A percentile compares a stretch with the other conserved stretches of the same genome.
Conservation (phyloP, 352 stramenopile species). For the Peronospora tabacina region DNA sequence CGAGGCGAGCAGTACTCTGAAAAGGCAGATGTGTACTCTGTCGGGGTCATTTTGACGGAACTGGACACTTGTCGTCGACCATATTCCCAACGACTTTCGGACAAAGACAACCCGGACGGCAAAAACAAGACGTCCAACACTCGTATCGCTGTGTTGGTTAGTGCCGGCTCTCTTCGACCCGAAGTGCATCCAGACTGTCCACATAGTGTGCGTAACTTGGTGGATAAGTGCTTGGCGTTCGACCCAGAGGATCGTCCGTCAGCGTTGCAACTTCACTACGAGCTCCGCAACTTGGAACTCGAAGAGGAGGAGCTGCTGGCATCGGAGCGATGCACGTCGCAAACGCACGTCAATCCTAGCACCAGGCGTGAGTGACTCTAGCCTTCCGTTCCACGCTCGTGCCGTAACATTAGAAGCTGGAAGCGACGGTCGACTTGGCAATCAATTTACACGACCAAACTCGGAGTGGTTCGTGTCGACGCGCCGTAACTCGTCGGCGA, state of each 20-base stretch:
- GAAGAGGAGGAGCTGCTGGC: slow-evolving; percentile 18
- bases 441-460: too few relatives aligned
- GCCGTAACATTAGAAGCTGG: too few relatives aligned
- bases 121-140: slow-evolving; percentile 35
- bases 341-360: slow-evolving; percentile 17
- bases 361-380: slow-evolving; percentile 7
- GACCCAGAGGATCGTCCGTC: slow-evolving; percentile 47
- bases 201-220: slow-evolving; percentile 32
- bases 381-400: neutral
- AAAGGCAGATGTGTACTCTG: slow-evolving; percentile 69
- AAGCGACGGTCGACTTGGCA: too few relatives aligned
- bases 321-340: slow-evolving; percentile 23
- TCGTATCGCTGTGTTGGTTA: slow-evolving; percentile 49
- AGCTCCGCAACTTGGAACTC: slow-evolving; percentile 39
- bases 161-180: slow-evolving; percentile 39
- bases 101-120: slow-evolving; percentile 19
- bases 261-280: slow-evolving; percentile 62
- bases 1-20: slow-evolving; percentile 51
- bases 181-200: slow-evolving; percentile 46
- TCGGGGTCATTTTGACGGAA: slow-evolving; percentile 53
- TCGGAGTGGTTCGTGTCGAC: too few relatives aligned
- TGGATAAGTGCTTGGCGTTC: slow-evolving; percentile 45
- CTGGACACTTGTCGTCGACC: slow-evolving; percentile 38
- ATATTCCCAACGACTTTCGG: slow-evolving; percentile 20
- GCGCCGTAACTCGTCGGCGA: too few relatives aligned